A percentile compares a stretch with the other conserved stretches of the same genome.
Evolutionary conservation across 2,329 filamentous ascomycete species (phyloP).

Genomic region (Fusarium fracticaudum): DNA sequence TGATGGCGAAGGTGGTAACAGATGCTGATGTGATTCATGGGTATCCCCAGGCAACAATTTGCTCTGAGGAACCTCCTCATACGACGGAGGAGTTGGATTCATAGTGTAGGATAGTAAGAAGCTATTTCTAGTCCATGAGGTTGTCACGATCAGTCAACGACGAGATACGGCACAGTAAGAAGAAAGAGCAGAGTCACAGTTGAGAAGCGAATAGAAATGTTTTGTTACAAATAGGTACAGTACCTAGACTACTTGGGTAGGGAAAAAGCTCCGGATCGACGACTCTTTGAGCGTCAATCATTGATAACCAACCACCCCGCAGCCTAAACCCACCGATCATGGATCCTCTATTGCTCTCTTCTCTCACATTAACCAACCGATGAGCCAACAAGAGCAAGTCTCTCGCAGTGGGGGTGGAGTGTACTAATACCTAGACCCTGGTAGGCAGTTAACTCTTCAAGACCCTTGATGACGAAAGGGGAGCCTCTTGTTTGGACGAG

Average conservation of each 20-base stretch:
- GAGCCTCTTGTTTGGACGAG: background rate
- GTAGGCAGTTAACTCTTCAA: background rate
- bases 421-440: background rate
- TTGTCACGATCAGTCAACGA: background rate
- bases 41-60: constrained; percentile 24
- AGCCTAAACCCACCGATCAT: constrained; percentile 34
- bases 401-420: constrained; percentile 28
- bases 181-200: constrained; percentile 13
- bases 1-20: constrained; percentile 24
- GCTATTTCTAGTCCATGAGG: background rate
- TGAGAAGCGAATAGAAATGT: background rate
- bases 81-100: constrained; percentile 29
- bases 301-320: constrained; percentile 28
- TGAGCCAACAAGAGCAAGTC: constrained; percentile 15
- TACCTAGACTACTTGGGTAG: background rate
- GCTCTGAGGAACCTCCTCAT: constrained; percentile 27
- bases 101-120: constrained; percentile 8
- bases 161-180: background rate
- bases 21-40: constrained; percentile 21
- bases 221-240: constrained; percentile 18
- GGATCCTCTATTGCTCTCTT: constrained; percentile 25
- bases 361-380: constrained; percentile 2
- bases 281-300: constrained; percentile 11
- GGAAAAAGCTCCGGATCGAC: constrained; percentile 16
- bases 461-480: constrained; percentile 21